Conservation (phyloP, 2,329 filamentous ascomycete species). For the Colletotrichum sublineola region DNA sequence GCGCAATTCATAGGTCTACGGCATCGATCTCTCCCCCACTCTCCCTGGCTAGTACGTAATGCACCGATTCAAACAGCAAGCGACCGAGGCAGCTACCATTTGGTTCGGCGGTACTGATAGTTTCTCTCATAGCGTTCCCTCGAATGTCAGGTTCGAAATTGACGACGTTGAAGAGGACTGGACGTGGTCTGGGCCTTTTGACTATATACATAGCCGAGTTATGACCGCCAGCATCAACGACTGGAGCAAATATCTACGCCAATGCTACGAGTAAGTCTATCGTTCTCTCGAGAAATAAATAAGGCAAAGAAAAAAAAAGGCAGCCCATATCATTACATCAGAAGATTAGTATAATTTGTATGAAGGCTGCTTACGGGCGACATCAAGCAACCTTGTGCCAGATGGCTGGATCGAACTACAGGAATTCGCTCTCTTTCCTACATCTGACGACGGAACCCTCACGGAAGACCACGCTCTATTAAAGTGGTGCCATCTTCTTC, state of each 20-base stretch:
- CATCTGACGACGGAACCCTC: conserved; percentile 59
- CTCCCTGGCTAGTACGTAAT: not conserved
- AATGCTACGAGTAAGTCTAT: conserved; percentile 2
- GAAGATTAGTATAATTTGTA: not conserved
- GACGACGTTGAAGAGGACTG: conserved; percentile 58
- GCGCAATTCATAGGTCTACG: conserved; percentile 45
- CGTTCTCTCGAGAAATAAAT: not conserved
- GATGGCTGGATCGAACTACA: conserved; percentile 60
- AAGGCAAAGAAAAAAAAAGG: not conserved
- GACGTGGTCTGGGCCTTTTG: conserved; percentile 51
- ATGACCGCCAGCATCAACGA: conserved; percentile 38
- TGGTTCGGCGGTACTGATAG: not conserved
- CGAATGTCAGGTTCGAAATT: conserved; percentile 60
- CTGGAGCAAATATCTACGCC: not conserved
- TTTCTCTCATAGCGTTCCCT: conserved; percentile 51
- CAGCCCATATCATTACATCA: not conserved
- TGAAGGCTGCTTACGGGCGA: not conserved
- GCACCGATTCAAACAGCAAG: not conserved
- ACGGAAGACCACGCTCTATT: conserved; percentile 44
- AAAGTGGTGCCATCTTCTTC: conserved; percentile 49
- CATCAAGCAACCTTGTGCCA: conserved; percentile 50
- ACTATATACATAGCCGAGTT: conserved; percentile 45
- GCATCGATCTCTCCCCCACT: conserved; percentile 39
- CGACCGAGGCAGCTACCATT: not conserved
- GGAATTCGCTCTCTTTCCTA: conserved; percentile 55